Conservation (phyloP, 768 basidiomycete species). For the Leccinum variicolor region DNA sequence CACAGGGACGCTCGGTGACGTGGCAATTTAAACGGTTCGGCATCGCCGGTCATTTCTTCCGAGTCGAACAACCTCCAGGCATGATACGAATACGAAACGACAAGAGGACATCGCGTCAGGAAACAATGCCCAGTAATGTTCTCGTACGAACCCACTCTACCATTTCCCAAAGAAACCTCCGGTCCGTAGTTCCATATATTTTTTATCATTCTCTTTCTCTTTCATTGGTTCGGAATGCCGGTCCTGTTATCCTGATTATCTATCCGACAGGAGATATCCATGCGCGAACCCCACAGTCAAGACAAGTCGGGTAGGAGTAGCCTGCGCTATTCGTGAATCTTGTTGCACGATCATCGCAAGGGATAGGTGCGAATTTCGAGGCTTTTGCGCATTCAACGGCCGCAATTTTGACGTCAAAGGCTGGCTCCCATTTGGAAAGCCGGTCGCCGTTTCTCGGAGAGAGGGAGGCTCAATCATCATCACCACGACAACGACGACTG, state of each 20-base stretch:
- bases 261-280: background rate
- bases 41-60: background rate
- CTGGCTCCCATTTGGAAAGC: slow-evolving; percentile 8
- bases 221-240: slow-evolving; percentile 2
- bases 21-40: slow-evolving; percentile 8
- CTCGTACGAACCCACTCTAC: background rate
- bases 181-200: background rate
- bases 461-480: background rate
- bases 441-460: background rate
- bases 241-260: slow-evolving; percentile 1
- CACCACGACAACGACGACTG: background rate
- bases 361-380: background rate
- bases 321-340: background rate
- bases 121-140: background rate
- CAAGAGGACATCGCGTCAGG: background rate
- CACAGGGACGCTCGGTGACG: slow-evolving; percentile 1
- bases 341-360: background rate
- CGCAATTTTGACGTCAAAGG: background rate
- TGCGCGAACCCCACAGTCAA: slow-evolving; percentile 5
- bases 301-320: background rate
- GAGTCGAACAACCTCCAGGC: background rate
- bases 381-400: background rate
- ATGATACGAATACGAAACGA: background rate
- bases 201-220: background rate
- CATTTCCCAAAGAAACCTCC: background rate